phyloP scores from a whole-genome alignment of 2,329 filamentous ascomycete genomes.

The Alternaria solani region DNA sequence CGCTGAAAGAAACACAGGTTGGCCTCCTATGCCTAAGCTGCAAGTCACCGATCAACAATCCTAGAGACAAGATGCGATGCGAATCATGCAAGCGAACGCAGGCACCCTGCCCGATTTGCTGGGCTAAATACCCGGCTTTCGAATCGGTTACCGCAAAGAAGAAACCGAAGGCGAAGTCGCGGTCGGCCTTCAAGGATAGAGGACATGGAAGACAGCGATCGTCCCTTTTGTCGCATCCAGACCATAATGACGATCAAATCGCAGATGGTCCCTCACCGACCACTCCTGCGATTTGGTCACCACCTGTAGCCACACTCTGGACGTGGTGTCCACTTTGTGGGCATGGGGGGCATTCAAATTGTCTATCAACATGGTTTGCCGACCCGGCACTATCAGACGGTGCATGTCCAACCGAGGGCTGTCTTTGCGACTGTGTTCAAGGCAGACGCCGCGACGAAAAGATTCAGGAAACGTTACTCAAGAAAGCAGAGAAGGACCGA shows the following conservation, averaged over 20 bases:
- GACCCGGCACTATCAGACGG: conserved; percentile 58
- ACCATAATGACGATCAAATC: conserved; percentile 18
- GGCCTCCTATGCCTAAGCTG: conserved; percentile 65
- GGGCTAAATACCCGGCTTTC: conserved; percentile 54
- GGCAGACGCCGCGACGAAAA: conserved; percentile 53
- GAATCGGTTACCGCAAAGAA: conserved; percentile 44
- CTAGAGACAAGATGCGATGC: conserved; percentile 60
- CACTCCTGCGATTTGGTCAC: conserved; percentile 31
- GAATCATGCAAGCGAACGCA: conserved; percentile 58
- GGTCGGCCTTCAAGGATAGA: conserved; percentile 29
- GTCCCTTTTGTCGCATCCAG: conserved; percentile 29
- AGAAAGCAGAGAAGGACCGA: conserved; percentile 47
- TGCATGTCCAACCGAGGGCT: conserved; percentile 66
- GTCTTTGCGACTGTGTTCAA: conserved; percentile 66
- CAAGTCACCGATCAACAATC: conserved; percentile 63
- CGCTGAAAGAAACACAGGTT: conserved; percentile 62
- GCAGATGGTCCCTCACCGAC: conserved; percentile 32
- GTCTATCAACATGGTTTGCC: conserved; percentile 64
- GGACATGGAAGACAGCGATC: conserved; percentile 39
- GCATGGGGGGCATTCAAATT: conserved; percentile 67
- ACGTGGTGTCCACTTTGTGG: conserved; percentile 68
- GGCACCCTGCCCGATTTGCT: conserved; percentile 56
- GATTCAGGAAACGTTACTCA: conserved; percentile 37
- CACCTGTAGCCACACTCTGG: conserved; percentile 55
- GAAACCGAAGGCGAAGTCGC: conserved; percentile 37